These are phyloP conservation scores for Parasarocladium wereldwijsianum DNA, from an alignment of 2,329 filamentous ascomycete species.

Conservation along the genomic window DNA sequence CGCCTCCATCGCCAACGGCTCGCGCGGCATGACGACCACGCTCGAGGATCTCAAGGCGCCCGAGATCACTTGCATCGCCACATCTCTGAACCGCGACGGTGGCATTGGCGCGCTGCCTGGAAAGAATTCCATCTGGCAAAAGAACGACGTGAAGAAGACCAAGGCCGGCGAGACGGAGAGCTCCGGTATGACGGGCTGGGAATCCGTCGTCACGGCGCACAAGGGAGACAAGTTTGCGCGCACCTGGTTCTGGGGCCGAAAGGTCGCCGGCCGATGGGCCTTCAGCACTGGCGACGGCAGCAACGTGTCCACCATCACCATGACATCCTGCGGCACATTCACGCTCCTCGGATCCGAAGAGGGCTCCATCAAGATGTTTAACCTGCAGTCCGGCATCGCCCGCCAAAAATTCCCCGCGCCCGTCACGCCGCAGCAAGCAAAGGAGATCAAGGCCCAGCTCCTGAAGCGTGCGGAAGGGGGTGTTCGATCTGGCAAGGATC, in stretches of 20 bases:
- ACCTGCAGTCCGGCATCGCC: slow-evolving; percentile 82
- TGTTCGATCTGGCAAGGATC: too few relatives aligned
- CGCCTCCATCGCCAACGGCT: slow-evolving; percentile 37
- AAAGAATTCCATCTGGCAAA: slow-evolving; percentile 71
- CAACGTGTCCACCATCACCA: slow-evolving; percentile 74
- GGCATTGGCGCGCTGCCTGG: slow-evolving; percentile 77
- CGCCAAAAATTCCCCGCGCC: slow-evolving; percentile 76
- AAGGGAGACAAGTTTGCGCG: slow-evolving; percentile 70
- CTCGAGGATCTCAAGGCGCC: slow-evolving; percentile 74
- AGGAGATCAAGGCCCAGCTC: slow-evolving; percentile 56
- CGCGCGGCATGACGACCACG: slow-evolving; percentile 32
- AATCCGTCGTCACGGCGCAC: slow-evolving; percentile 90
- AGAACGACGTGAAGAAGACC: slow-evolving; percentile 49
- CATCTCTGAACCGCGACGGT: slow-evolving; percentile 84
- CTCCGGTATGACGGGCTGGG: slow-evolving; percentile 79
- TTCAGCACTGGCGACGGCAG: slow-evolving; percentile 73
- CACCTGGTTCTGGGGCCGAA: slow-evolving; percentile 97
- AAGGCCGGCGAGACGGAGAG: slow-evolving; percentile 53
- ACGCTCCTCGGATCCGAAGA: slow-evolving; percentile 73
- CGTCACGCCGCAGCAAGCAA: slow-evolving; percentile 63
- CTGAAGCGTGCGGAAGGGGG: slow-evolving; percentile 38
- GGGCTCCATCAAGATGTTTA: slow-evolving; percentile 88
- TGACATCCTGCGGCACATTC: slow-evolving; percentile 89
- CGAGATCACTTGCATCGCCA: slow-evolving; percentile 82
- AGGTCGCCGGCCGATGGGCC: slow-evolving; percentile 83